A percentile compares a stretch with the other conserved stretches of the same genome.
These are phyloP conservation scores for Plasmopara viticola DNA, from an alignment of 352 stramenopile genomes.

Conservation along the genomic window DNA sequence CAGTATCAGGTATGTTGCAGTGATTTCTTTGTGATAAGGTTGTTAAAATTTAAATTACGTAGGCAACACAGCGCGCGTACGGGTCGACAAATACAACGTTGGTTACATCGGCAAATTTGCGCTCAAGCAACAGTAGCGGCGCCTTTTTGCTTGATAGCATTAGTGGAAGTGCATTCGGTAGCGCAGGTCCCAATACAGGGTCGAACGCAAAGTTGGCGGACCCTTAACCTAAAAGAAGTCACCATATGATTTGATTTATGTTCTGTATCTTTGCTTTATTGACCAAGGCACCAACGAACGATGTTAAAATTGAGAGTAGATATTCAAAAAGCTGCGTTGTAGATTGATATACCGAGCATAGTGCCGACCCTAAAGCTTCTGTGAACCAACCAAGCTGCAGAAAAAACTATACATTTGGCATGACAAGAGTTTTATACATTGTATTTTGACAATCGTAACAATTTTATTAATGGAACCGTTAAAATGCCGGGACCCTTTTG, in stretches of 20 bases:
- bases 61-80: constrained; percentile 41
- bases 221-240: constrained; percentile 7
- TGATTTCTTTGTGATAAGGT: no score
- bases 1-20: constrained; percentile 45
- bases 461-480: no score
- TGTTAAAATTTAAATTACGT: constrained; percentile 2
- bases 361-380: no score
- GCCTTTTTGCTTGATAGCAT: constrained; percentile 42
- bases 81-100: constrained; percentile 24
- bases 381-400: no score
- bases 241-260: not conserved
- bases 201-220: constrained; percentile 18
- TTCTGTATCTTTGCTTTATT: not conserved
- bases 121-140: constrained; percentile 41
- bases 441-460: no score
- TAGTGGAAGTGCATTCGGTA: constrained; percentile 33
- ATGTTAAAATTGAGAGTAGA: no score
- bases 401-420: no score
- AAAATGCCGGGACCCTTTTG: no score
- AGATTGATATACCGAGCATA: no score
- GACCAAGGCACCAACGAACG: no score
- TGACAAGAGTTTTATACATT: no score
- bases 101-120: constrained; percentile 24
- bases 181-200: constrained; percentile 19
- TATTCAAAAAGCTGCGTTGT: no score